A percentile compares a stretch with the other conserved stretches of the same genome.
These are phyloP conservation scores for Pleurotus pulmonarius DNA, from an alignment of 768 basidiomycete species.

Conservation along the genomic window DNA sequence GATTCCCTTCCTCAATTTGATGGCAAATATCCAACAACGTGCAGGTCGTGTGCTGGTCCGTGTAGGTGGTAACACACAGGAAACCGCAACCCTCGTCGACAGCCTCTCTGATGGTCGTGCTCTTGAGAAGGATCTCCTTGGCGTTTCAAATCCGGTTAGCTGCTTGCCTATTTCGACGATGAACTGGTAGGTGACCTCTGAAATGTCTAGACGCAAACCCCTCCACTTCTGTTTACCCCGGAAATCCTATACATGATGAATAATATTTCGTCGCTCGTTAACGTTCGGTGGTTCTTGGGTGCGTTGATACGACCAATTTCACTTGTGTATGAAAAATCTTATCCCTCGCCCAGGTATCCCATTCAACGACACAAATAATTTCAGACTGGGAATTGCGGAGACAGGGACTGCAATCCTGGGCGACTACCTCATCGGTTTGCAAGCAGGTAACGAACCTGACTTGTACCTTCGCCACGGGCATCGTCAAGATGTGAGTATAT, in stretches of 20 bases:
- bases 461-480: conserved; percentile 38
- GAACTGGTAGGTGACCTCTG: background rate
- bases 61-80: conserved; percentile 69
- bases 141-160: conserved; percentile 28
- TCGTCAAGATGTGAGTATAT: conserved; percentile 27
- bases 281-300: conserved; percentile 67
- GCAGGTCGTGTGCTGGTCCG: conserved; percentile 53
- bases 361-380: conserved; percentile 60
- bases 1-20: conserved; percentile 62
- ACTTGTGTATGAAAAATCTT: too few relatives aligned
- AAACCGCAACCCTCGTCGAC: conserved; percentile 39
- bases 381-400: conserved; percentile 51
- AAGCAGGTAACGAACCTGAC: conserved; percentile 80
- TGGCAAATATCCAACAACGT: conserved; percentile 55
- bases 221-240: conserved; percentile 57
- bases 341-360: too few relatives aligned
- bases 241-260: conserved; percentile 66
- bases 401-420: conserved; percentile 62
- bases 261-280: conserved; percentile 55
- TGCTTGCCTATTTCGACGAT: background rate
- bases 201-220: conserved; percentile 15
- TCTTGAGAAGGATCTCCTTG: conserved; percentile 36
- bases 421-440: conserved; percentile 58
- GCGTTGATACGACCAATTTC: conserved; percentile 7
- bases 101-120: conserved; percentile 35